Evolutionary conservation across 2,329 filamentous ascomycete species (phyloP).

Genomic region (Leptographium lundbergii): DNA sequence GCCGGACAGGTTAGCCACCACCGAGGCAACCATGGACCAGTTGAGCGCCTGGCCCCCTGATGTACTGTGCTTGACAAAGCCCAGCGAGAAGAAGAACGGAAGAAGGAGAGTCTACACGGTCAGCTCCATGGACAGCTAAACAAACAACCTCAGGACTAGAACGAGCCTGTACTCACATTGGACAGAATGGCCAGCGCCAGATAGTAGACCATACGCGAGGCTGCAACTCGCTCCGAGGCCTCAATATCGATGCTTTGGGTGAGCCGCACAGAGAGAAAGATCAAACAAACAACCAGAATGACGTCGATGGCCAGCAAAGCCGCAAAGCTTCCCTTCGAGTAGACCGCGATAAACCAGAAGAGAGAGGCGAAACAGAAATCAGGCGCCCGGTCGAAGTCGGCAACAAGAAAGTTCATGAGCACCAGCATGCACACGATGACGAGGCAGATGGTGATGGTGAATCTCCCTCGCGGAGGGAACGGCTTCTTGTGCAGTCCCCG

Average conservation of each 20-base stretch:
- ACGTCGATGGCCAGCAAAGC: conserved; percentile 38
- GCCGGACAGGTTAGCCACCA: conserved; percentile 54
- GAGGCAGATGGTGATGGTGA: conserved; percentile 46
- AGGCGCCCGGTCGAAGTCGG: conserved; percentile 39
- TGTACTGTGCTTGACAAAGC: conserved; percentile 22
- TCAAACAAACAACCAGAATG: conserved; percentile 35
- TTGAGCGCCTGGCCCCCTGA: conserved; percentile 28
- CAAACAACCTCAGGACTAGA: neutral
- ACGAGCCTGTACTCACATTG: conserved; percentile 32
- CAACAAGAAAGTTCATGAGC: conserved; percentile 45
- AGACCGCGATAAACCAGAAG: conserved; percentile 53
- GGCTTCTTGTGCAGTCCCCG: conserved; percentile 41
- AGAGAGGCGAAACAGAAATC: conserved; percentile 55
- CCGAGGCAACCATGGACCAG: conserved; percentile 49
- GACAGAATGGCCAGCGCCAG: conserved; percentile 42
- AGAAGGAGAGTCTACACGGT: conserved; percentile 40
- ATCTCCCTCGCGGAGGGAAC: conserved; percentile 46
- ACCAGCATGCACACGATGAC: conserved; percentile 35
- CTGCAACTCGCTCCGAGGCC: conserved; percentile 45
- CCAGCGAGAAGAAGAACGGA: conserved; percentile 49
- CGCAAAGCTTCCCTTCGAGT: conserved; percentile 43
- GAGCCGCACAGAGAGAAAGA: conserved; percentile 44
- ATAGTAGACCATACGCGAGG: conserved; percentile 60
- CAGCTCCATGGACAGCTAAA: neutral
- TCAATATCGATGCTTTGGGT: conserved; percentile 41